Percentiles rank a stretch among this genome's conserved stretches.
Conservation (phyloP, 148 eudicot species). For the Diospyros kaki region DNA sequence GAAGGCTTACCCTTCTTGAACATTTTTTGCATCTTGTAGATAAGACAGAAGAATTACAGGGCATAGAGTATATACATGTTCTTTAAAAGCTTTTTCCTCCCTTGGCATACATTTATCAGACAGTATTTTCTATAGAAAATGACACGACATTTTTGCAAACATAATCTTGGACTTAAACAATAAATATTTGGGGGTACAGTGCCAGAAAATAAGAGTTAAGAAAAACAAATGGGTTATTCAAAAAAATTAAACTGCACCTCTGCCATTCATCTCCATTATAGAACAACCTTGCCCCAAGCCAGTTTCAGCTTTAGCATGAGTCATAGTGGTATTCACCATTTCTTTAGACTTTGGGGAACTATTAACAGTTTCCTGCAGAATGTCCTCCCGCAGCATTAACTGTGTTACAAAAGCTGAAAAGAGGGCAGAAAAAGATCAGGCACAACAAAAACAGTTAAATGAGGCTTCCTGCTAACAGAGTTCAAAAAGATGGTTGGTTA, state of each 20-base stretch:
- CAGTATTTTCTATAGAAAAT: not conserved
- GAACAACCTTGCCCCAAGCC: slow-evolving; percentile 16
- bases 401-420: slow-evolving; percentile 63
- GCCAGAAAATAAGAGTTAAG: not conserved
- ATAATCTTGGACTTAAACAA: too few species aligned
- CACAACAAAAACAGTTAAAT: not conserved
- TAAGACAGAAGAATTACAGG: not conserved
- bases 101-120: not conserved
- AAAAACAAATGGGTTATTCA: not conserved
- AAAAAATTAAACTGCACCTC: slow-evolving; percentile 30
- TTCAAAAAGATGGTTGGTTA: not conserved
- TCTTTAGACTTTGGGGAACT: slow-evolving; percentile 36
- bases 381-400: slow-evolving; percentile 37
- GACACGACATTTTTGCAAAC: not conserved
- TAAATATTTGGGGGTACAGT: not conserved
- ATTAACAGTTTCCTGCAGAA: slow-evolving; percentile 31
- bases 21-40: not conserved
- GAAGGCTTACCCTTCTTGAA: not conserved
- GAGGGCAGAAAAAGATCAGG: not conserved
- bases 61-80: not conserved
- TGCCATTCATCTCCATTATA: slow-evolving; percentile 19
- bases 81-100: not conserved
- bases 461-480: not conserved
- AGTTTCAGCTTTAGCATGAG: slow-evolving; percentile 29
- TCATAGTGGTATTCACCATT: slow-evolving; percentile 20